These are phyloP conservation scores for Ilex asprella DNA, from an alignment of 257 asterid species.

Conservation along the genomic window DNA sequence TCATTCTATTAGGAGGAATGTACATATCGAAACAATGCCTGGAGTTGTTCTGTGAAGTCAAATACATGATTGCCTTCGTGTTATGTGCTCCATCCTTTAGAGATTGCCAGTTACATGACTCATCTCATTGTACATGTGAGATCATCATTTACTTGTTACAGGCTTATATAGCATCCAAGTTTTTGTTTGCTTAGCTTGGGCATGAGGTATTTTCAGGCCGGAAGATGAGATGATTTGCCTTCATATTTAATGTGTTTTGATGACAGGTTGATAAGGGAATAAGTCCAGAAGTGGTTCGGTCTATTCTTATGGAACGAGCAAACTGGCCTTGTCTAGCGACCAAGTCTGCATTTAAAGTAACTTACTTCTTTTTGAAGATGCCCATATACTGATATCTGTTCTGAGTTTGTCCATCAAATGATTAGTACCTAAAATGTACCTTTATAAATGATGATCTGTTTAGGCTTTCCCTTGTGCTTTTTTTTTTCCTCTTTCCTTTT, in stretches of 20 bases:
- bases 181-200: background rate
- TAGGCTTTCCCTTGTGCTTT: too few species aligned
- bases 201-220: background rate
- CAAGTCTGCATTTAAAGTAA: conserved; percentile 66
- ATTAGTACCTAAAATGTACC: too few species aligned
- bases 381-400: background rate
- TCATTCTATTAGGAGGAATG: too few species aligned
- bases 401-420: too few species aligned
- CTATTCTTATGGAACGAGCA: conserved; percentile 83
- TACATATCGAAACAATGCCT: too few species aligned
- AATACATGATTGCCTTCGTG: too few species aligned
- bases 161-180: background rate
- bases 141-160: background rate
- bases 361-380: conserved; percentile 7
- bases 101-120: too few species aligned
- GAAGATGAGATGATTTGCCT: conserved; percentile 11
- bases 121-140: too few species aligned
- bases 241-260: conserved; percentile 17
- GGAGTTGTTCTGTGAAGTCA: too few species aligned
- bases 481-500: too few species aligned
- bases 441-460: too few species aligned
- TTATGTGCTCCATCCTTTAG: too few species aligned
- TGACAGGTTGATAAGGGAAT: conserved; percentile 77
- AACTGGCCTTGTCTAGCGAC: conserved; percentile 72
- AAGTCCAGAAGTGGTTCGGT: conserved; percentile 83